Evolutionary conservation across 768 basidiomycete species (phyloP), one percentile per base, ranked within the genome.

Genomic region (Pholiota molesta): DNA sequence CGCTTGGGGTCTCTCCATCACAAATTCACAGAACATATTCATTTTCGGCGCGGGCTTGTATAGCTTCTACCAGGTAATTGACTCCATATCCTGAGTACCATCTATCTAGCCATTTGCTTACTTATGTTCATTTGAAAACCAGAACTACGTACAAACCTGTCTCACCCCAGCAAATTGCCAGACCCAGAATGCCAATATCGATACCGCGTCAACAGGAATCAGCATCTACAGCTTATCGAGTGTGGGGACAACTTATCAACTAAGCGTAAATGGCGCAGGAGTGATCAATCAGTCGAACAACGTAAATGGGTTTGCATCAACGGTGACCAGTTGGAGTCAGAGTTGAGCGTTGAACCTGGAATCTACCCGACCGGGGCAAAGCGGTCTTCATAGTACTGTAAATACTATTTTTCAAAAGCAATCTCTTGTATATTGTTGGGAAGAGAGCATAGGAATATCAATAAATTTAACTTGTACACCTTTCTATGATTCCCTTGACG

Each of bases 1-100:
- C 66, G 75, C 86, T 0, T 91, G 89, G 88, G 87, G 77, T 0
- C 70, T 91, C 13, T 68, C 76, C 52, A 78, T 90, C 21, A 69
- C 77, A 23, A 73, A 72, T 9, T 91, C 89, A 1, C 73, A 71
- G 0, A 75, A 86, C 68, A 87, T 91, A 63, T 71, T 86, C 31
- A 72, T 91, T 54, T 91, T 89, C 57, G 90, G 89, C 85, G 88
- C 86, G 3, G 87, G 87, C 0, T 74, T 87, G 17, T 90, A 91
- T 73, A 87, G 85, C 72, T 91, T 90, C 78, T 91, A 85, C 79
- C 69, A 75, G 64, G 85, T 84, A 55, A 62, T 75, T 67, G 11
- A 11, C 11, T 37, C 21, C 29, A 17, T 40, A 37, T 13, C 19
- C 26, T 26, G 4, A 9, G 2, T 33, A 39, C 9, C 5, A 19